phyloP scores from a whole-genome alignment of 2,329 filamentous ascomycete genomes.

The Claviceps capensis region DNA sequence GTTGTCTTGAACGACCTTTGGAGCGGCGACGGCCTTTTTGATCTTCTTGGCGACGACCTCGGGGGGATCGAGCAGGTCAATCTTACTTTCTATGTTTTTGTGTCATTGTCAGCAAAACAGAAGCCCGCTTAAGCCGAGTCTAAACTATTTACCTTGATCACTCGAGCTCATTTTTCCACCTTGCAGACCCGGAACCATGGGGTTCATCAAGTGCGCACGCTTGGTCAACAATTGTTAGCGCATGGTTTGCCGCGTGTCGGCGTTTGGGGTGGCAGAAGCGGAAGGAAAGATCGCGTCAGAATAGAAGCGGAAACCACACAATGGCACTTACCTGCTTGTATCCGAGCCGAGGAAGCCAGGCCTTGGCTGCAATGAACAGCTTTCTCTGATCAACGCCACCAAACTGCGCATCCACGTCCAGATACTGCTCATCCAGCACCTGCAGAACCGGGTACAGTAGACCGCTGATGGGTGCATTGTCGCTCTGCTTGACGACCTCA shows the following conservation, averaged over 20 bases:
- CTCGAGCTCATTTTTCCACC: conserved; percentile 80
- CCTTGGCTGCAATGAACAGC: conserved; percentile 74
- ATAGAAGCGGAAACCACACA: no score
- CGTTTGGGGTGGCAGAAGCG: neutral
- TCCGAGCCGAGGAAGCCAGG: conserved; percentile 72
- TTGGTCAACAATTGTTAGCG: neutral
- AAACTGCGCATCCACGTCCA: conserved; percentile 79
- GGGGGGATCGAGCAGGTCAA: conserved; percentile 74
- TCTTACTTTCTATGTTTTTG: conserved; percentile 55
- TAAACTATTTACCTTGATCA: conserved; percentile 37
- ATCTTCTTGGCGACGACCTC: conserved; percentile 71
- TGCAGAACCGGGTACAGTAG: conserved; percentile 47
- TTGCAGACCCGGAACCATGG: conserved; percentile 79
- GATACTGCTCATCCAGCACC: conserved; percentile 78
- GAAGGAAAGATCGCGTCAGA: neutral
- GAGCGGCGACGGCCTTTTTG: conserved; percentile 68
- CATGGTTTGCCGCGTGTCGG: neutral
- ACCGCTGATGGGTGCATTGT: conserved; percentile 52
- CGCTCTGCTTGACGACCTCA: conserved; percentile 86
- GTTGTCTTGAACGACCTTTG: conserved; percentile 68
- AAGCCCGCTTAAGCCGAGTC: neutral
- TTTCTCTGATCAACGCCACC: conserved; percentile 79
- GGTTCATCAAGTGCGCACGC: conserved; percentile 34
- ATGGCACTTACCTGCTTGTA: conserved; percentile 47
- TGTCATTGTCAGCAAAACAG: neutral